Conservation (phyloP, 768 basidiomycete species). For the Amanita fuliginea region DNA sequence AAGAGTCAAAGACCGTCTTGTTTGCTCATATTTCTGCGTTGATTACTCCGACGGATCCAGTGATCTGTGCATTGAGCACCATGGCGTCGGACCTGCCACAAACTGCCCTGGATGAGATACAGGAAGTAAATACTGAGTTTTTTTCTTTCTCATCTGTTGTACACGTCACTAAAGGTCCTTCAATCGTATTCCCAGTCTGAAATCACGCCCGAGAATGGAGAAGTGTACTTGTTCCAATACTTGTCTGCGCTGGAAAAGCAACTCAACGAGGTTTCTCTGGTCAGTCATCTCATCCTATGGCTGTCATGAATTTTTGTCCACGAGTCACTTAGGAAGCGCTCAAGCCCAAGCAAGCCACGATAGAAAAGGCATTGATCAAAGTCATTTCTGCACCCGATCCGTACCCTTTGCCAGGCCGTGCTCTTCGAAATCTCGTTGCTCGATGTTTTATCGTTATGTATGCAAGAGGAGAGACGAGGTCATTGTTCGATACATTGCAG, state of each 20-base stretch:
- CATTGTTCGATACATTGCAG: slow-evolving; percentile 81
- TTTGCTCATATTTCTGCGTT: too few relatives aligned
- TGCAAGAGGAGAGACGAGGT: slow-evolving; percentile 69
- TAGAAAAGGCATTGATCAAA: slow-evolving; percentile 59
- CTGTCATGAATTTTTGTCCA: neutral
- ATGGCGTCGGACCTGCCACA: slow-evolving; percentile 2
- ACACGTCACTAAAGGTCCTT: neutral
- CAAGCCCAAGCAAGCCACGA: slow-evolving; percentile 46
- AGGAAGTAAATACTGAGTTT: neutral
- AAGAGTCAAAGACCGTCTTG: slow-evolving; percentile 55
- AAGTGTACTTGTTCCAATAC: slow-evolving; percentile 82
- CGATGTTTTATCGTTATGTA: slow-evolving; percentile 71
- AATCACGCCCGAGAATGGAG: slow-evolving; percentile 62
- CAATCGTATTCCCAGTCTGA: slow-evolving; percentile 46
- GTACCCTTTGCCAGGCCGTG: slow-evolving; percentile 81
- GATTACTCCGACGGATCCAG: too few relatives aligned
- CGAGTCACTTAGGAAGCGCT: slow-evolving; percentile 42
- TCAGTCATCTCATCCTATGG: slow-evolving; percentile 22
- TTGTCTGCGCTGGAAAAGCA: slow-evolving; percentile 54
- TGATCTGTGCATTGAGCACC: too few relatives aligned
- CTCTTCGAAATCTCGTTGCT: slow-evolving; percentile 67
- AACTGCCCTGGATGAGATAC: neutral
- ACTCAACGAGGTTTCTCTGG: slow-evolving; percentile 36
- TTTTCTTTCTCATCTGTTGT: neutral
- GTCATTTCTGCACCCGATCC: slow-evolving; percentile 51